phyloP scores from a whole-genome alignment of 805 yeast species.

The Candida koratica region DNA sequence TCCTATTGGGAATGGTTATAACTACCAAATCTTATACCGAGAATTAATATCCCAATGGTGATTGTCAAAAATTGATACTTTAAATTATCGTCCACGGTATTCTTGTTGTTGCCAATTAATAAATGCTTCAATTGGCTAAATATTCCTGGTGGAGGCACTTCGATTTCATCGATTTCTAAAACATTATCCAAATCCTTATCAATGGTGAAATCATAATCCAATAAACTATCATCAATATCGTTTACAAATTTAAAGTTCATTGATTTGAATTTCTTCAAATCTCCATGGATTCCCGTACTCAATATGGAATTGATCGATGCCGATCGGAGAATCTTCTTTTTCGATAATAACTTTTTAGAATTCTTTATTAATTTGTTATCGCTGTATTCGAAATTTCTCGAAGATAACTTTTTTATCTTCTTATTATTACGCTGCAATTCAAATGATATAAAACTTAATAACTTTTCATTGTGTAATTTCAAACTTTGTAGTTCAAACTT shows the following conservation, averaged over 20 bases:
- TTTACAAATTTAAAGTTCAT: conserved; percentile 21
- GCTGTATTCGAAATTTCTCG: conserved; percentile 41
- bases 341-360: conserved; percentile 44
- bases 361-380: conserved; percentile 50
- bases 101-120: conserved; percentile 27
- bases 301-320: conserved; percentile 30
- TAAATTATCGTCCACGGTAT: conserved; percentile 36
- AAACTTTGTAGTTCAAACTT: conserved; percentile 52
- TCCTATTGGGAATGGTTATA: conserved; percentile 10
- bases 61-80: conserved; percentile 41
- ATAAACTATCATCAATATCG: conserved; percentile 10
- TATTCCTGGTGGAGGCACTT: conserved; percentile 21
- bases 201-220: conserved; percentile 12
- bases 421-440: conserved; percentile 48
- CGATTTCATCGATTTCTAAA: conserved; percentile 9
- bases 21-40: conserved; percentile 36
- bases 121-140: conserved; percentile 34
- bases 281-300: conserved; percentile 17
- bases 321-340: conserved; percentile 39
- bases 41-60: conserved; percentile 39
- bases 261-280: conserved; percentile 34
- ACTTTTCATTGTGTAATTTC: conserved; percentile 52
- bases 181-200: conserved; percentile 7
- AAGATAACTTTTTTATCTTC: conserved; percentile 37
- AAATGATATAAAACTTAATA: conserved; percentile 55